Conservation (phyloP, 2,329 filamentous ascomycete species). For the Scolecobasidium constrictum region DNA sequence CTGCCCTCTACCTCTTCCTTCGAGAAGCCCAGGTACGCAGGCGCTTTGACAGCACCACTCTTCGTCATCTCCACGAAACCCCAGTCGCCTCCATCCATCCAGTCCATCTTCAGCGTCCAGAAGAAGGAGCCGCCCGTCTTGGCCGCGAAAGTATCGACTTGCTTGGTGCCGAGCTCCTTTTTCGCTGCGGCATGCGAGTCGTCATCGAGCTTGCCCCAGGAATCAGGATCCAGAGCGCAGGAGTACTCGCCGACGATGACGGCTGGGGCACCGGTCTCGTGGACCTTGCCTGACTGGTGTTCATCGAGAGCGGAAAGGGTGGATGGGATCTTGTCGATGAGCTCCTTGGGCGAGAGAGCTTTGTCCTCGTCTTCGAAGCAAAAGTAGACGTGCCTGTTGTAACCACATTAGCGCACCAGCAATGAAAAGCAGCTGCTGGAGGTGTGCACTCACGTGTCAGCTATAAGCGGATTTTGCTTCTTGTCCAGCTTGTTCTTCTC, state of each 20-base stretch:
- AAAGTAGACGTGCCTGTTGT: slow-evolving; percentile 51
- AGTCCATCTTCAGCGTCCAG: slow-evolving; percentile 52
- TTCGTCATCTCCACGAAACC: slow-evolving; percentile 44
- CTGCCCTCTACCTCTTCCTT: slow-evolving; percentile 25
- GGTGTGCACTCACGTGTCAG: slow-evolving; percentile 40
- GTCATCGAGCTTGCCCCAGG: slow-evolving; percentile 30
- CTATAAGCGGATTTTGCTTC: slow-evolving; percentile 11
- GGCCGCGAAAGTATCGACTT: slow-evolving; percentile 38
- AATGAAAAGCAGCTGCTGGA: no score
- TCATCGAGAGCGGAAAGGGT: slow-evolving; percentile 36
- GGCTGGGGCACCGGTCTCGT: slow-evolving; percentile 39
- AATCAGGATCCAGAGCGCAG: slow-evolving; percentile 42
- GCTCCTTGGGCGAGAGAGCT: slow-evolving; percentile 38
- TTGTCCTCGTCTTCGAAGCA: slow-evolving; percentile 45
- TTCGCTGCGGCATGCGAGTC: slow-evolving; percentile 28
- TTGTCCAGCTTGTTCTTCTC: slow-evolving; percentile 26
- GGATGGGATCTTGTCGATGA: slow-evolving; percentile 33
- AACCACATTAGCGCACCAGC: no score
- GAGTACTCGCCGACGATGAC: slow-evolving; percentile 48
- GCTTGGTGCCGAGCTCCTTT: slow-evolving; percentile 35
- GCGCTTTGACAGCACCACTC: slow-evolving; percentile 30
- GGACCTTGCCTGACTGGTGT: slow-evolving; percentile 36
- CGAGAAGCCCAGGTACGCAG: slow-evolving; percentile 27
- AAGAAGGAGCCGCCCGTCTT: slow-evolving; percentile 44
- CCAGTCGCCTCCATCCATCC: slow-evolving; percentile 53